Conservation (phyloP, 2,329 filamentous ascomycete genomes). For the Xylariaceae sp. region DNA sequence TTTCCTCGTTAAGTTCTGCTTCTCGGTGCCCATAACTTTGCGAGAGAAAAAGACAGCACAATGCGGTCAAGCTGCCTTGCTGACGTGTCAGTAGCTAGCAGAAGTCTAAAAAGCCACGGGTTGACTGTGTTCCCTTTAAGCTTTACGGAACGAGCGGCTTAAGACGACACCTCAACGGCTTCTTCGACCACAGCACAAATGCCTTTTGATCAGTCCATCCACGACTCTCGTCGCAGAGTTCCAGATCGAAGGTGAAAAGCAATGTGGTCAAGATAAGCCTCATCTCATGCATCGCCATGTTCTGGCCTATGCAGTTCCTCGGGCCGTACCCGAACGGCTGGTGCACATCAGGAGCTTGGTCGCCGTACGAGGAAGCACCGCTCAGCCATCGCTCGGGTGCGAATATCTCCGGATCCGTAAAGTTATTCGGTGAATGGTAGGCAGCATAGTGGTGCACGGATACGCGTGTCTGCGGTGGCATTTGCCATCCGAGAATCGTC, state of each 20-base stretch:
- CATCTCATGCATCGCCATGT: slow-evolving; percentile 28
- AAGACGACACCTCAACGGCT: slow-evolving; percentile 11
- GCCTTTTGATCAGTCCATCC: slow-evolving; percentile 21
- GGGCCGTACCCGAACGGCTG: slow-evolving; percentile 25
- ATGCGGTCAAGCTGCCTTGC: too few species aligned
- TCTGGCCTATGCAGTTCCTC: slow-evolving; percentile 29
- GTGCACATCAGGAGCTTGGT: slow-evolving; percentile 16
- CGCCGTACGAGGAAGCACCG: slow-evolving; percentile 12
- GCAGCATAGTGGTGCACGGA: slow-evolving; percentile 23
- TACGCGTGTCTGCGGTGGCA: slow-evolving; percentile 24
- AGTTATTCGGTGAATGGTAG: slow-evolving; percentile 14
- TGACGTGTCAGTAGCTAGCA: too few species aligned
- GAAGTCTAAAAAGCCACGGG: too few species aligned
- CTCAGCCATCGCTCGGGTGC: slow-evolving; percentile 26
- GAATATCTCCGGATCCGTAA: slow-evolving; percentile 19
- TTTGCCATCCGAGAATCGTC: slow-evolving; percentile 20
- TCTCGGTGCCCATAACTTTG: too few species aligned
- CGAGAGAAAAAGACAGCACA: too few species aligned
- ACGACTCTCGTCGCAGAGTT: slow-evolving; percentile 13
- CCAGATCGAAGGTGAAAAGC: slow-evolving; percentile 17
- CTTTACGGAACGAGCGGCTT: not conserved
- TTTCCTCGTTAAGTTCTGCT: too few species aligned
- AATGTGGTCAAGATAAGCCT: slow-evolving; percentile 19
- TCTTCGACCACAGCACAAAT: slow-evolving; percentile 17
- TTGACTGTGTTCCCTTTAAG: too few species aligned